These are phyloP conservation scores for Pleomassaria siparia DNA, from an alignment of 2,329 filamentous ascomycete genomes.

Conservation along the genomic window DNA sequence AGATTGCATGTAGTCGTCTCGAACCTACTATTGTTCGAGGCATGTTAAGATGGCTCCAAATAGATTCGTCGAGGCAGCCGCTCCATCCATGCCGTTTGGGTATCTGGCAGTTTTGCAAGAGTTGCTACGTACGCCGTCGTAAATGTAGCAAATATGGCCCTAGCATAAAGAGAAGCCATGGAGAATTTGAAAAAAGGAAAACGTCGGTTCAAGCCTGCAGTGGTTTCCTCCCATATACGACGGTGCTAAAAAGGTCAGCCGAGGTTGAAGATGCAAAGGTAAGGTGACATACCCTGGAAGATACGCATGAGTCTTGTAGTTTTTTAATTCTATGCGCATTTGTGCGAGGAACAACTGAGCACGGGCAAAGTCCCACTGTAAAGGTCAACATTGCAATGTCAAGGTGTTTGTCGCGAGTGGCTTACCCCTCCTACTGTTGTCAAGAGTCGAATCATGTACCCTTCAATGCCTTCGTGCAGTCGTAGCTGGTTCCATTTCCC, in stretches of 20 bases:
- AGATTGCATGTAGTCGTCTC: too few species aligned
- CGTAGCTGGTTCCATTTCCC: slow-evolving; percentile 41
- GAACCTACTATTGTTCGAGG: too few species aligned
- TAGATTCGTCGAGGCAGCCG: background rate
- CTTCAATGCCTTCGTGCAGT: slow-evolving; percentile 41
- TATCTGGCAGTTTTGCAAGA: slow-evolving; percentile 1
- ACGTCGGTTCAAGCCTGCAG: slow-evolving; percentile 12
- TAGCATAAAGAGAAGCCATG: background rate
- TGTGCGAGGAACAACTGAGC: slow-evolving; percentile 42
- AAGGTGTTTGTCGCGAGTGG: slow-evolving; percentile 1
- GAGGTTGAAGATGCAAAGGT: background rate
- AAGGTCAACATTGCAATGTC: background rate
- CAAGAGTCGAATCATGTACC: slow-evolving; percentile 40
- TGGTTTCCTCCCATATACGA: slow-evolving; percentile 41
- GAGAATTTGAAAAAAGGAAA: background rate
- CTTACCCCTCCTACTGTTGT: slow-evolving; percentile 38
- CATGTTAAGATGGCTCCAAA: too few species aligned
- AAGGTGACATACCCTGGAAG: slow-evolving; percentile 23
- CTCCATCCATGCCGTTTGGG: background rate
- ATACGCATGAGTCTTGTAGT: slow-evolving; percentile 39
- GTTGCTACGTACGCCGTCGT: background rate
- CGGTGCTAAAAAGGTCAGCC: slow-evolving; percentile 21
- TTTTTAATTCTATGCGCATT: slow-evolving; percentile 38
- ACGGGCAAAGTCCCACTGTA: slow-evolving; percentile 34
- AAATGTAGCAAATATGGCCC: background rate